A percentile compares a stretch with the other conserved stretches of the same genome.
Conservation (phyloP, 306 rosid genomes). For the Hylodesmum podocarpum region DNA sequence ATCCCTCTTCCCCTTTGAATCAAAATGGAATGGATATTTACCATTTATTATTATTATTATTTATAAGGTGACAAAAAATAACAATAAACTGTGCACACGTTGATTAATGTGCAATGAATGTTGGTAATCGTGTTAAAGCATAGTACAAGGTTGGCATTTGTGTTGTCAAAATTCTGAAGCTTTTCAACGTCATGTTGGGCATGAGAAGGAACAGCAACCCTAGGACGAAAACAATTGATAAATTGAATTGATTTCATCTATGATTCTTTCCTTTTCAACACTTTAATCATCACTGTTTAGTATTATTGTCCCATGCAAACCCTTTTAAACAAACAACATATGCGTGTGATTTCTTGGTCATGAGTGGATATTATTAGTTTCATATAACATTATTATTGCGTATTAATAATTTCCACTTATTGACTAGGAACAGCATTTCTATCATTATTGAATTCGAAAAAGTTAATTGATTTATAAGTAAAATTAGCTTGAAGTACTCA, state of each 20-base stretch:
- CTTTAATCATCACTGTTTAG: slow-evolving; percentile 47
- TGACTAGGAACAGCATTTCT: background rate
- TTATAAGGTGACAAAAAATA: no score
- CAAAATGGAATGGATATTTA: no score
- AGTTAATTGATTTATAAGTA: background rate
- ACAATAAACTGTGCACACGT: background rate
- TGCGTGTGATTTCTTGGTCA: slow-evolving; percentile 23
- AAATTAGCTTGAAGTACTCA: background rate
- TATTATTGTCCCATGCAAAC: slow-evolving; percentile 27
- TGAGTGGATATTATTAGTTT: slow-evolving; percentile 24
- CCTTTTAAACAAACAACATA: slow-evolving; percentile 18
- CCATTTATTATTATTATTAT: no score
- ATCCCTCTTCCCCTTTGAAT: no score
- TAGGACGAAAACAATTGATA: slow-evolving; percentile 19
- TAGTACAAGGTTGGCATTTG: slow-evolving; percentile 22
- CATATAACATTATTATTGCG: slow-evolving; percentile 25
- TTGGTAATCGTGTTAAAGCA: slow-evolving; percentile 17
- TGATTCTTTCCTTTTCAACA: slow-evolving; percentile 32
- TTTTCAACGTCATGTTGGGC: slow-evolving; percentile 49
- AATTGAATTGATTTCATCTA: slow-evolving; percentile 36
- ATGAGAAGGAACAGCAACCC: slow-evolving; percentile 41
- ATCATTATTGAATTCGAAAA: background rate
- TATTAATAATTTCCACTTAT: background rate
- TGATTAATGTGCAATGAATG: background rate
- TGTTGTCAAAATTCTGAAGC: slow-evolving; percentile 32